A percentile compares a stretch with the other conserved stretches of the same genome.
These are phyloP conservation scores for Hanseniaspora sp. DNA, from an alignment of 1,139 yeast species.

Conservation along the genomic window DNA sequence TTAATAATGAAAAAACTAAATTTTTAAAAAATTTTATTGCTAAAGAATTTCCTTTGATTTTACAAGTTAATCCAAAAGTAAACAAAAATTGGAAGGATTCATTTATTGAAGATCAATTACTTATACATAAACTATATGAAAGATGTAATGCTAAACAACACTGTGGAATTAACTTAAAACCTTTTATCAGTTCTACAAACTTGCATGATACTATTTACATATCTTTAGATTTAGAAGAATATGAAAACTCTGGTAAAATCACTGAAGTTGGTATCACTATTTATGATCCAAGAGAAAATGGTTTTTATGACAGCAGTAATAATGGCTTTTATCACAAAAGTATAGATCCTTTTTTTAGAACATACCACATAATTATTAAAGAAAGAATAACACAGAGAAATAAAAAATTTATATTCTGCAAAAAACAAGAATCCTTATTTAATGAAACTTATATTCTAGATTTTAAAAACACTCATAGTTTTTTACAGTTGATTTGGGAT, in stretches of 20 bases:
- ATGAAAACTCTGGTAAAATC: slow-evolving; percentile 39
- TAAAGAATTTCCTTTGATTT: neutral
- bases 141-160: neutral
- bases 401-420: slow-evolving; percentile 53
- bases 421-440: slow-evolving; percentile 45
- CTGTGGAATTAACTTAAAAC: slow-evolving; percentile 17
- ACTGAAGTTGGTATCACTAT: slow-evolving; percentile 64
- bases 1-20: neutral
- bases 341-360: slow-evolving; percentile 22
- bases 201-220: slow-evolving; percentile 34
- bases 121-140: neutral
- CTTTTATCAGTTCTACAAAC: slow-evolving; percentile 24
- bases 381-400: slow-evolving; percentile 42
- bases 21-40: neutral
- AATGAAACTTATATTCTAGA: slow-evolving; percentile 42
- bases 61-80: neutral
- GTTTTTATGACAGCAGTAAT: slow-evolving; percentile 5
- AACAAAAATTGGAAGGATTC: neutral
- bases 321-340: slow-evolving; percentile 19
- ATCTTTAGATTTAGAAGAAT: slow-evolving; percentile 58
- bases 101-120: neutral
- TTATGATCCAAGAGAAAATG: slow-evolving; percentile 47
- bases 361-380: slow-evolving; percentile 46
- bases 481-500: slow-evolving; percentile 26
- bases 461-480: slow-evolving; percentile 31